Percentiles rank a stretch among this genome's conserved stretches.
phyloP scores from a whole-genome alignment of 306 rosid species.

The Malus sieversii region DNA sequence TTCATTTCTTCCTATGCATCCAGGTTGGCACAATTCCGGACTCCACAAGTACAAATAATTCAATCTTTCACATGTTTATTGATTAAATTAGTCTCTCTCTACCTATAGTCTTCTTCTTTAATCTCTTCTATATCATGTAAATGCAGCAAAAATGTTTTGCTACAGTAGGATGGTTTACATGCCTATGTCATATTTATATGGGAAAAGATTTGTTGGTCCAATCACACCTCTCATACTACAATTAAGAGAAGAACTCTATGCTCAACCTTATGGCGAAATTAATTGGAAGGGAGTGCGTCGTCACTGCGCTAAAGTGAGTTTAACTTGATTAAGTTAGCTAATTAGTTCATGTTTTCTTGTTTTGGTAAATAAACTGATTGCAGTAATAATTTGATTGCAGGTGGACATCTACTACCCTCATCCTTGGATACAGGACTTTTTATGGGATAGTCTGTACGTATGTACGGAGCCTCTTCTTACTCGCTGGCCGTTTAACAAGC shows the following conservation, averaged over 20 bases:
- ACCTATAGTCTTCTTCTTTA: not conserved
- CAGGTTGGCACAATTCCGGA: constrained; percentile 23
- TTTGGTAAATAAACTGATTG: not conserved
- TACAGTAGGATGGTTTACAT: constrained; percentile 58
- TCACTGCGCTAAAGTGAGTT: constrained; percentile 41
- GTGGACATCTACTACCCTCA: constrained; percentile 62
- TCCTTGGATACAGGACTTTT: constrained; percentile 48
- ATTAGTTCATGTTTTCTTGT: not conserved
- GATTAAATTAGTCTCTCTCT: not conserved
- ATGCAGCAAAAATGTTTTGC: constrained; percentile 72
- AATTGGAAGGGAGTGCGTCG: constrained; percentile 57
- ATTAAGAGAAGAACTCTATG: constrained; percentile 40
- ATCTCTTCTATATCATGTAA: not conserved
- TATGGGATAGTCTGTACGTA: constrained; percentile 64
- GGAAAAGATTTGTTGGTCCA: constrained; percentile 58
- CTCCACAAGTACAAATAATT: too few species aligned
- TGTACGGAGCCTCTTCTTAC: constrained; percentile 52
- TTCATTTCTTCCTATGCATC: constrained; percentile 69
- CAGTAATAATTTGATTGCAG: constrained; percentile 8
- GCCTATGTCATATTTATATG: constrained; percentile 73
- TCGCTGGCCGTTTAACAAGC: constrained; percentile 64
- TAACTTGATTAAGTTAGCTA: not conserved
- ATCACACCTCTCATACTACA: constrained; percentile 61
- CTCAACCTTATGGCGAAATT: constrained; percentile 37
- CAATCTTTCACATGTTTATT: not conserved